These are phyloP conservation scores for Ceratobasidium sp. DNA, from an alignment of 1,284 basidiomycete genomes.

Conservation along the genomic window DNA sequence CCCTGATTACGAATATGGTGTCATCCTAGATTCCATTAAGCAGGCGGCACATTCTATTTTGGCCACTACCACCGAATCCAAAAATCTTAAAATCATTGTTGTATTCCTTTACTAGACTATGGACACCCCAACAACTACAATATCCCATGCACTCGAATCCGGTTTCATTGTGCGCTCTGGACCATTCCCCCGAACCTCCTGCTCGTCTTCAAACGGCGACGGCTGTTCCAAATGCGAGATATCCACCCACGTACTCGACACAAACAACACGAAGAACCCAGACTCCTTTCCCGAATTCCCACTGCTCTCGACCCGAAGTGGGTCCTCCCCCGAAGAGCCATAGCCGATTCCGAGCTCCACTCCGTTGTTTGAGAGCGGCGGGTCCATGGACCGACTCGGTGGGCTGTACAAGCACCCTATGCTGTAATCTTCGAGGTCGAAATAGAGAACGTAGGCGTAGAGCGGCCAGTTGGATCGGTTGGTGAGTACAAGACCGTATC, in stretches of 20 bases:
- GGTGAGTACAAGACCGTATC: slow-evolving; percentile 22
- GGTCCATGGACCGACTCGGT: not conserved
- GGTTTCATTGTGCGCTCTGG: not conserved
- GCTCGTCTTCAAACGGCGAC: slow-evolving; percentile 24
- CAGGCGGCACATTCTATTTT: not conserved
- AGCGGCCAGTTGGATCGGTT: slow-evolving; percentile 21
- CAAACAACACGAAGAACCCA: slow-evolving; percentile 29
- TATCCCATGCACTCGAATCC: slow-evolving; percentile 22
- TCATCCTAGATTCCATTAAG: not conserved
- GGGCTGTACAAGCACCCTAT: slow-evolving; percentile 21
- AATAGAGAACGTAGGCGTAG: slow-evolving; percentile 26
- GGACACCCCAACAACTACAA: not conserved
- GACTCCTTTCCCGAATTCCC: not conserved
- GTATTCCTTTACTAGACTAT: not conserved
- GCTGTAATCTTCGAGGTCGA: slow-evolving; percentile 37
- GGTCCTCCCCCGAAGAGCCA: slow-evolving; percentile 3
- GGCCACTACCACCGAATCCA: not conserved
- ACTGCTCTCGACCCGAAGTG: slow-evolving; percentile 18
- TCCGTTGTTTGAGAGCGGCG: slow-evolving; percentile 10
- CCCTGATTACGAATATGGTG: slow-evolving; percentile 14
- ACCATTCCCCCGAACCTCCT: not conserved
- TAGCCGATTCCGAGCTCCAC: slow-evolving; percentile 8
- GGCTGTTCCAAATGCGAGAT: slow-evolving; percentile 29
- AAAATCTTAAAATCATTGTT: not conserved
- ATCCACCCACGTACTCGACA: slow-evolving; percentile 32